Percentiles rank a stretch among this genome's conserved stretches.
Evolutionary conservation across 257 asterid genomes (phyloP).

Genomic region (Nicotiana tomentosiformis): DNA sequence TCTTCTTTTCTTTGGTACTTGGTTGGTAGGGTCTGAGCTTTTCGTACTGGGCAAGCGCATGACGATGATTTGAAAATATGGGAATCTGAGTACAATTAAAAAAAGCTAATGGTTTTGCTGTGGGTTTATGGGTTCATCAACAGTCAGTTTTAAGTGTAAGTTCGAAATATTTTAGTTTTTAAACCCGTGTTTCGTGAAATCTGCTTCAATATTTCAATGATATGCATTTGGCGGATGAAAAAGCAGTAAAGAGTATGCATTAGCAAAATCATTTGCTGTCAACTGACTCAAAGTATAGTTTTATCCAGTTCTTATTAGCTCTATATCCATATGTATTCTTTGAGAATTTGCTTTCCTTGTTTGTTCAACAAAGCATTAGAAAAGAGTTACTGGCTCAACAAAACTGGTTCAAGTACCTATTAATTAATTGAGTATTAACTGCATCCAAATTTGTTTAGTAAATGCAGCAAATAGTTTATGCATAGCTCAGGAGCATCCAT

Average conservation of each 20-base stretch:
- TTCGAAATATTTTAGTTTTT: not conserved
- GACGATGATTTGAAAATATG: not conserved
- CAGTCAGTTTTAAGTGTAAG: not conserved
- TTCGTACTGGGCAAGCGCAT: not conserved
- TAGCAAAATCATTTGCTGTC: not conserved
- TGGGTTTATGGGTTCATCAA: not conserved
- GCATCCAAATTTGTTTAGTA: not conserved
- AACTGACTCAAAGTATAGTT: not conserved
- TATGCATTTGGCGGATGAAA: not conserved
- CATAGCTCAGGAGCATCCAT: slow-evolving; percentile 3
- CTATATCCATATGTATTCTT: not conserved
- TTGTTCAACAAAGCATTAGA: not conserved
- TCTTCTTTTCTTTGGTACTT: not conserved
- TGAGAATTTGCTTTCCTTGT: not conserved
- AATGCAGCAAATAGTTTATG: not conserved
- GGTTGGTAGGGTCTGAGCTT: not conserved
- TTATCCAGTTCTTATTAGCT: not conserved
- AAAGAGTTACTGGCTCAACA: not conserved
- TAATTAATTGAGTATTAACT: not conserved
- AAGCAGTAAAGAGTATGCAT: not conserved
- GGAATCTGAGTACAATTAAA: not conserved
- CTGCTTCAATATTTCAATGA: not conserved
- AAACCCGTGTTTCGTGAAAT: not conserved
- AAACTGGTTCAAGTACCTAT: not conserved
- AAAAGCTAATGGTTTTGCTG: not conserved